Conservation (phyloP, 768 basidiomycete genomes). For the Scleroderma bovista region DNA sequence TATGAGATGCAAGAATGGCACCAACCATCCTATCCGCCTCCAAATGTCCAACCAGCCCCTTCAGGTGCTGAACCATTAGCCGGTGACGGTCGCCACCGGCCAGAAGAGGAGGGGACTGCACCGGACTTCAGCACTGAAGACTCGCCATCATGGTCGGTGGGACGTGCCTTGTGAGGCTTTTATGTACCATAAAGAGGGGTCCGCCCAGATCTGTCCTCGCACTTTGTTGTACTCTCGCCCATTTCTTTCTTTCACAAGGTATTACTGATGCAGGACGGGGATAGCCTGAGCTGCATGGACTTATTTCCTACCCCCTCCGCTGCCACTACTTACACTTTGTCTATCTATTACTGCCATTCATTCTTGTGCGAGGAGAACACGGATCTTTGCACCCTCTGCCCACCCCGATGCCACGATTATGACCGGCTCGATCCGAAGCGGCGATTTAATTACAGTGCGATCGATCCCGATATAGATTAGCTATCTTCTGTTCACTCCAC, state of each 20-base stretch:
- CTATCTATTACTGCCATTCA: neutral
- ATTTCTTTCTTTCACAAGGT: neutral
- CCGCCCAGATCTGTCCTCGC: neutral
- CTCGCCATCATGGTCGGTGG: slow-evolving; percentile 9
- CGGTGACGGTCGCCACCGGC: slow-evolving; percentile 9
- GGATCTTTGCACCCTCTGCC: no score
- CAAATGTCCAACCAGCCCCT: neutral
- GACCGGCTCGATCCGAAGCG: neutral
- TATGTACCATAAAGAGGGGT: slow-evolving; percentile 9
- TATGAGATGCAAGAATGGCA: slow-evolving; percentile 37
- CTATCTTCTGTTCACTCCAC: neutral
- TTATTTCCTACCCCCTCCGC: neutral
- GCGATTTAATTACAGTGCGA: neutral
- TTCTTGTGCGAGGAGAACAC: neutral
- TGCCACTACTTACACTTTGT: neutral
- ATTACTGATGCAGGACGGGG: no score
- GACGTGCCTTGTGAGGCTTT: slow-evolving; percentile 20
- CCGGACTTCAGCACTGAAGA: neutral
- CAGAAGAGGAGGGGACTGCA: slow-evolving; percentile 2
- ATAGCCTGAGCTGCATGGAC: no score
- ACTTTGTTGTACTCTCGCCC: slow-evolving; percentile 8
- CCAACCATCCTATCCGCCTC: slow-evolving; percentile 10
- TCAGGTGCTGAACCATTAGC: neutral
- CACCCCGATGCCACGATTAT: no score
- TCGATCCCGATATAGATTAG: neutral